Evolutionary conservation across 768 basidiomycete species (phyloP).

Genomic region (Neoboletus subvelutipes): DNA sequence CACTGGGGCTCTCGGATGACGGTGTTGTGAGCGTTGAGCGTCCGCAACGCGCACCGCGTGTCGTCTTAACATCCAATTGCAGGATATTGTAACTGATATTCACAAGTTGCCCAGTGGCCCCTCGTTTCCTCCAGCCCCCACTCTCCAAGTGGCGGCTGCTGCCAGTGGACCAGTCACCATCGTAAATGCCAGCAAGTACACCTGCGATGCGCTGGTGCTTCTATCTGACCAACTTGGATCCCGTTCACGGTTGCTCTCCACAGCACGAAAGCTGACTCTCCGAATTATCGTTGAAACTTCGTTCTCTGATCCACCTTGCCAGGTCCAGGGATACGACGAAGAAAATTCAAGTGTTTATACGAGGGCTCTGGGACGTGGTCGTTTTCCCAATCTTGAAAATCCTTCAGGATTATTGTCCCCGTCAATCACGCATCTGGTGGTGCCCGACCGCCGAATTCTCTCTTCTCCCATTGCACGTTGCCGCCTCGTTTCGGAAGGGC

Average conservation of each 20-base stretch:
- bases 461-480: neutral
- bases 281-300: neutral
- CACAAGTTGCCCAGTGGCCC: slow-evolving; percentile 20
- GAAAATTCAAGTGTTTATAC: neutral
- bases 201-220: neutral
- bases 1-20: too few species aligned
- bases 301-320: neutral
- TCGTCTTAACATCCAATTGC: neutral
- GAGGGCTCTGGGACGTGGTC: neutral
- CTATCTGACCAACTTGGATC: neutral
- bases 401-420: neutral
- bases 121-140: slow-evolving; percentile 26
- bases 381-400: neutral
- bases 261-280: neutral
- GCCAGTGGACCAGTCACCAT: slow-evolving; percentile 29
- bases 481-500: neutral
- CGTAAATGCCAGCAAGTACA: neutral
- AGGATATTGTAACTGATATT: slow-evolving; percentile 13
- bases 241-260: neutral
- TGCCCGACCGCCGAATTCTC: neutral
- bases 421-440: neutral
- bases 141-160: slow-evolving; percentile 14
- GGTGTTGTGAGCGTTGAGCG: too few species aligned
- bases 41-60: too few species aligned
- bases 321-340: neutral